Base-by-base conservation (phyloP, 306 rosid genomes). In the Fagus crenata region DNA sequence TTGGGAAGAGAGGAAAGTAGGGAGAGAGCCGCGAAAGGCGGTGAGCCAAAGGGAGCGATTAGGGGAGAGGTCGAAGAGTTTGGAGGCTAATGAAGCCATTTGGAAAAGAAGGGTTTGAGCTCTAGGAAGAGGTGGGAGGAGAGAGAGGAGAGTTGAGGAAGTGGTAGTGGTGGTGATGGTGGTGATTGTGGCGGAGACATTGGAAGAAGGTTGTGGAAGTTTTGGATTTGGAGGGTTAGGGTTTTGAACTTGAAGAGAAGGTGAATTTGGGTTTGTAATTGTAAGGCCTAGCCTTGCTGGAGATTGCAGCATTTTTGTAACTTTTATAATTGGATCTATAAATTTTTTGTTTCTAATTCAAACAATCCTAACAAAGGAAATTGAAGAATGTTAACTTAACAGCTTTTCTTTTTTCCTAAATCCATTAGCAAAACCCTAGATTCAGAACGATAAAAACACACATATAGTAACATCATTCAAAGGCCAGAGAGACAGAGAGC, bases 261-360 rank as follows among this genome's bases (percentile, higher is more conserved):
- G 98, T 0, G 98, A 94, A 58, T 86, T 88, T 0, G 97, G 96
- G 77, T 92, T 92, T 0, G 94, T 75, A 14, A 93, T 92, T 0
- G 94, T 75, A 14, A 93, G 90, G 77, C 96, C 97, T 18, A 93
- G 83, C 80, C 98, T 87, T 1, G 97, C 96, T 4, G 98, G 97
- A 54, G 98, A 93, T 60, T 89, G 97, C 8, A 83, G 49, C 71
- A 67, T 67, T 22, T 39, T 67, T 15, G 22, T 43, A 35, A 9
- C 18, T n/a, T 6, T n/a, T 14, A 1, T 14, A 13, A 36, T 64
- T 36, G 35, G 17, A 3, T 8, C 71, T 39, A 36, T 46, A 31
- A 58, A 37, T 3, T 18, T 64, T 37, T 18, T 65, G 7, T 22
- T 63, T 63, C 69, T 61, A 33, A n/a, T 63, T 63, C 69, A 63